Conservation (phyloP, 2,329 filamentous ascomycete species). For the Claviceps quebecensis region DNA sequence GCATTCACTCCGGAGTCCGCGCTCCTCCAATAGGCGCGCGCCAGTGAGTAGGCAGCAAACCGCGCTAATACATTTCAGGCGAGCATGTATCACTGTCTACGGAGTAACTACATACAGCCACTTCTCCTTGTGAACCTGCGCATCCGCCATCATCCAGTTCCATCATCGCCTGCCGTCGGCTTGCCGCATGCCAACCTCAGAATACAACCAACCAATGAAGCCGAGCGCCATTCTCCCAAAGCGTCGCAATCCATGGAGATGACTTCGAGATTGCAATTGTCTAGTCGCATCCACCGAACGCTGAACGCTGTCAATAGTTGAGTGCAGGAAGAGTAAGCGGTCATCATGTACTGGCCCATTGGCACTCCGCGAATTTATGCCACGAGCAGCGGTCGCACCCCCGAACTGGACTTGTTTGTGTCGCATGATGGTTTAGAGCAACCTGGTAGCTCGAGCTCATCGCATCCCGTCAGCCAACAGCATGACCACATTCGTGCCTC, state of each 20-base stretch:
- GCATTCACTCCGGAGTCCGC: neutral
- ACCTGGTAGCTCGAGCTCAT: constrained; percentile 16
- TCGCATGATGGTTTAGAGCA: constrained; percentile 46
- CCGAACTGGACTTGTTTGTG: constrained; percentile 34
- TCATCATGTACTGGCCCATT: constrained; percentile 80
- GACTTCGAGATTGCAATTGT: constrained; percentile 12
- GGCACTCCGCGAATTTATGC: constrained; percentile 74
- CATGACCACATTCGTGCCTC: constrained; percentile 13
- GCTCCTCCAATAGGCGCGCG: neutral
- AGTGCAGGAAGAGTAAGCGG: constrained; percentile 14
- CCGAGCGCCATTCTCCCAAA: neutral
- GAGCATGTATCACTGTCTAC: neutral
- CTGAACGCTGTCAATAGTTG: constrained; percentile 4
- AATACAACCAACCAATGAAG: constrained; percentile 1
- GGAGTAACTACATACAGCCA: too few relatives aligned
- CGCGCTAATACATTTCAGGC: neutral
- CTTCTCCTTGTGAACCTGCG: neutral
- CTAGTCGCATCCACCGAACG: constrained; percentile 8
- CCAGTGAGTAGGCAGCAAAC: neutral
- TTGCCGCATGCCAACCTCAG: neutral
- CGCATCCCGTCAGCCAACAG: constrained; percentile 4
- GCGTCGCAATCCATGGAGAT: constrained; percentile 10
- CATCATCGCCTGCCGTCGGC: neutral
- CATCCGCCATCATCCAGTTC: neutral
- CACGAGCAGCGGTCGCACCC: constrained; percentile 51